Conservation (phyloP, 805 yeast species). For the Candida maesae region DNA sequence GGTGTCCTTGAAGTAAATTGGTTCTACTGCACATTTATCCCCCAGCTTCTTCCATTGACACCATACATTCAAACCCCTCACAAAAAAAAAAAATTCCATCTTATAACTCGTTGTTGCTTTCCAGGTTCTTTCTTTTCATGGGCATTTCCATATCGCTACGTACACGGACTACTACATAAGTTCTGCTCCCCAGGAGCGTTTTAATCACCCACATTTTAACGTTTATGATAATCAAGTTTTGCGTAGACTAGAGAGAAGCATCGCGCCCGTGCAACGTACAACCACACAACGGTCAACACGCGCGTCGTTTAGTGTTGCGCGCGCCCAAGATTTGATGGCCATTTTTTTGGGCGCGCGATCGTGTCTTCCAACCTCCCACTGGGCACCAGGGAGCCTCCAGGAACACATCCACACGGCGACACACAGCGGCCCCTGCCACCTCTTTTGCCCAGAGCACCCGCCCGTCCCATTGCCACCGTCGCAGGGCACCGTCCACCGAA, state of each 20-base stretch:
- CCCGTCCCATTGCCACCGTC: background rate
- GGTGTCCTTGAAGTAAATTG: conserved; percentile 80
- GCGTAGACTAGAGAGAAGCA: no score
- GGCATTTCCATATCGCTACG: no score
- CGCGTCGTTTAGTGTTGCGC: background rate
- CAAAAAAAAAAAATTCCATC: background rate
- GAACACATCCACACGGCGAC: no score
- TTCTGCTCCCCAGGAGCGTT: background rate
- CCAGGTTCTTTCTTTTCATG: background rate
- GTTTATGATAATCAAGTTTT: background rate
- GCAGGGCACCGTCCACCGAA: background rate
- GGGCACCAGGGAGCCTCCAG: no score
- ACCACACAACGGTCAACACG: no score
- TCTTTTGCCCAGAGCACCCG: background rate
- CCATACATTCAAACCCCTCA: background rate
- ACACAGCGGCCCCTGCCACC: background rate
- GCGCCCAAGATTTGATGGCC: background rate
- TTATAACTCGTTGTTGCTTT: background rate
- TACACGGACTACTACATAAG: no score
- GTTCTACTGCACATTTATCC: no score
- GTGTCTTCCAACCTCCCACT: conserved; percentile 1
- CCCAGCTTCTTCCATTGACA: no score
- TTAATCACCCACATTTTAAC: background rate
- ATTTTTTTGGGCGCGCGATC: conserved; percentile 4
- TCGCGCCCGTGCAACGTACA: no score